phyloP scores from a whole-genome alignment of 176 grass and related monocot genomes.

The Rhynchospora breviuscula region DNA sequence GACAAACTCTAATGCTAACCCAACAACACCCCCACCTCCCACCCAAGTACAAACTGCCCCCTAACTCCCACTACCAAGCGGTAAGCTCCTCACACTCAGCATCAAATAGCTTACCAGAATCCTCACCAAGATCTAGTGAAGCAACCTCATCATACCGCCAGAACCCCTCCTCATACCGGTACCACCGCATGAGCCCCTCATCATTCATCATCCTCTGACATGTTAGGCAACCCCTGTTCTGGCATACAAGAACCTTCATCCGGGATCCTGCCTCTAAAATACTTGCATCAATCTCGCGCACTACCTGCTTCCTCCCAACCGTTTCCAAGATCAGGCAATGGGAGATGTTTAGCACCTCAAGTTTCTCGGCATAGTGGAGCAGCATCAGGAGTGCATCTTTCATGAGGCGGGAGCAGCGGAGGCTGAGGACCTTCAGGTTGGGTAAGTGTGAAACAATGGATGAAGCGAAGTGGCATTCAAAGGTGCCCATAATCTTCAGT shows the following conservation, averaged over 20 bases:
- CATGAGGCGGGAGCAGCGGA: constrained; percentile 80
- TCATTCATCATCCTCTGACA: constrained; percentile 83
- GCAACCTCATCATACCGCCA: constrained; percentile 83
- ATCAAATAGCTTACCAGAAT: constrained; percentile 79
- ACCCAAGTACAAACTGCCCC: background rate
- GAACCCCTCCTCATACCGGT: constrained; percentile 80
- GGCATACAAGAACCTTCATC: constrained; percentile 63
- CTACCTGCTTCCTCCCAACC: constrained; percentile 52
- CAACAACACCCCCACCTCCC: background rate
- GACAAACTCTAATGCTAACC: background rate
- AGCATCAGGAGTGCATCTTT: constrained; percentile 54
- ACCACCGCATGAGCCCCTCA: constrained; percentile 96
- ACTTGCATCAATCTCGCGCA: constrained; percentile 50
- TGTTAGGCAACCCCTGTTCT: constrained; percentile 46
- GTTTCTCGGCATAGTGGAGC: constrained; percentile 42
- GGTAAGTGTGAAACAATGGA: constrained; percentile 53
- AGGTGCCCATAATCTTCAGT: constrained; percentile 89
- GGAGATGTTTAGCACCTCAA: constrained; percentile 88
- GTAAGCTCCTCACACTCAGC: constrained; percentile 56
- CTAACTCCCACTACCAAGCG: constrained; percentile 36
- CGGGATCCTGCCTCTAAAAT: constrained; percentile 45
- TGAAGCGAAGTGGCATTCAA: constrained; percentile 53
- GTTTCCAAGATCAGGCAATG: constrained; percentile 69
- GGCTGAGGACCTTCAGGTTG: constrained; percentile 75
- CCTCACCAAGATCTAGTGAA: constrained; percentile 65